Percentiles rank a stretch among this genome's conserved stretches.
Conservation (phyloP, 768 basidiomycete species). For the Austroboletus eburneus region DNA sequence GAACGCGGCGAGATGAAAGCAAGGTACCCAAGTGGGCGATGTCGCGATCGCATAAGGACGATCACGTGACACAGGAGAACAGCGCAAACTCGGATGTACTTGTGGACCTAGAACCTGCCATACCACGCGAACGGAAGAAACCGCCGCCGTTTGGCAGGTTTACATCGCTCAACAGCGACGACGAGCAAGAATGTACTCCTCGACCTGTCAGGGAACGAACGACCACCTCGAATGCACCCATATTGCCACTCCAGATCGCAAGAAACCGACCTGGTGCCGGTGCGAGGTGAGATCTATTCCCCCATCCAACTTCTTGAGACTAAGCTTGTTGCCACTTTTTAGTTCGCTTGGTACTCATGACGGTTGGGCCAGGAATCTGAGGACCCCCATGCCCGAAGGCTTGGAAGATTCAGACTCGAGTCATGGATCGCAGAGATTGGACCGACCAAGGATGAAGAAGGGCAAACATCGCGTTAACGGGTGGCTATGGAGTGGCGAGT, state of each 20-base stretch:
- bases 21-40: not conserved
- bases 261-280: slow-evolving; percentile 8
- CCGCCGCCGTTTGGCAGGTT: not conserved
- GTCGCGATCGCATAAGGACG: too few species aligned
- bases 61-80: too few species aligned
- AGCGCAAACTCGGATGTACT: not conserved
- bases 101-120: not conserved
- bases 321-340: not conserved
- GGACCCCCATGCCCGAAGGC: slow-evolving; percentile 1
- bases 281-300: slow-evolving; percentile 11
- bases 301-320: too few species aligned
- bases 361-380: slow-evolving; percentile 12
- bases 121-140: not conserved
- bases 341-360: slow-evolving; percentile 1
- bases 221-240: not conserved
- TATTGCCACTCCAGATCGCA: slow-evolving; percentile 18
- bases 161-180: slow-evolving; percentile 2
- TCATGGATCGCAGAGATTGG: slow-evolving; percentile 10
- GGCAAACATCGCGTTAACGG: not conserved
- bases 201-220: slow-evolving; percentile 14
- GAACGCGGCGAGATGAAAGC: not conserved
- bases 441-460: slow-evolving; percentile 1
- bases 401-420: slow-evolving; percentile 17
- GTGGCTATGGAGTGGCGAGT: slow-evolving; percentile 18
- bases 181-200: slow-evolving; percentile 22